Percentiles rank a stretch among this genome's conserved stretches.
phyloP scores from a whole-genome alignment of 2,329 filamentous ascomycete genomes.

The Trichoderma semiorbis region DNA sequence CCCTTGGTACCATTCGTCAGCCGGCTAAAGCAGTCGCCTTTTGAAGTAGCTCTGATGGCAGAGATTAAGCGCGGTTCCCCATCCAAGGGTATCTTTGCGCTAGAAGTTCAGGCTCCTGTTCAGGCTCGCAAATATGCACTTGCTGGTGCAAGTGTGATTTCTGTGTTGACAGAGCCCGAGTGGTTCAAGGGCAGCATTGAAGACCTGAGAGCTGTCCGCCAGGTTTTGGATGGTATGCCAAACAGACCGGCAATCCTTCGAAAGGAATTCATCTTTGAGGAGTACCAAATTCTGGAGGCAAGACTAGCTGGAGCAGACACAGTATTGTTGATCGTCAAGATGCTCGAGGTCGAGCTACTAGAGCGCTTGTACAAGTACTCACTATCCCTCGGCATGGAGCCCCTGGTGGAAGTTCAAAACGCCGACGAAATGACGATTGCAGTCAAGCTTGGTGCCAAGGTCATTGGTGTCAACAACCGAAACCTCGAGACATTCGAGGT shows the following conservation, averaged over 20 bases:
- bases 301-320: constrained; percentile 91
- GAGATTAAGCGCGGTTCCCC: constrained; percentile 97
- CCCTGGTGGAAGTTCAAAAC: constrained; percentile 93
- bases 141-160: constrained; percentile 93
- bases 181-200: constrained; percentile 99
- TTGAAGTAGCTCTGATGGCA: constrained; percentile 89
- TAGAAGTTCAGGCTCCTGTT: constrained; percentile 80
- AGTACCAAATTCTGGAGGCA: constrained; percentile 96
- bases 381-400: constrained; percentile 89
- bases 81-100: constrained; percentile 90
- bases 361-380: constrained; percentile 84
- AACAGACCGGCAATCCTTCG: constrained; percentile 88
- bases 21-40: constrained; percentile 76
- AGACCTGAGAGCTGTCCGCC: constrained; percentile 80
- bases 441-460: constrained; percentile 79
- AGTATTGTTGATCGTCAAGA: constrained; percentile 94
- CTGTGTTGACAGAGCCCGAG: constrained; percentile 95
- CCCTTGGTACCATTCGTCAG: constrained; percentile 77
- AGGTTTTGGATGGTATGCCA: constrained; percentile 84
- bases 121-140: constrained; percentile 91
- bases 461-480: constrained; percentile 96
- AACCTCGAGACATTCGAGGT: constrained; percentile 97
- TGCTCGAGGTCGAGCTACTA: constrained; percentile 76
- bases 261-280: constrained; percentile 97
- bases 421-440: constrained; percentile 88